Base-by-base conservation (phyloP, 192 early-diverging fungal species). In the Dimargaris xerosporica region DNA sequence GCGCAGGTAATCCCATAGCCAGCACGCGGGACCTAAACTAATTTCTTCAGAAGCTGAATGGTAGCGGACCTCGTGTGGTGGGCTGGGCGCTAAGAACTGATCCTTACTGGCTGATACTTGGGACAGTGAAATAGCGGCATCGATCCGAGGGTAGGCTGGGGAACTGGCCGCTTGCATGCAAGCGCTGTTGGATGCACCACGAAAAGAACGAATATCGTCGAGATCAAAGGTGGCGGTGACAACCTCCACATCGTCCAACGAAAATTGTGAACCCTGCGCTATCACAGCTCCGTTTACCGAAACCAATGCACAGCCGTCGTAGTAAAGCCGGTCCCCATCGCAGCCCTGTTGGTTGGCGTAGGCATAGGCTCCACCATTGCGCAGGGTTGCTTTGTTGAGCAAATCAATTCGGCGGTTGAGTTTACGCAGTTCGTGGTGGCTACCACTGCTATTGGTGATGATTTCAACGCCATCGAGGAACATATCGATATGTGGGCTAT, bases 1-100 rank as follows among this genome's bases (percentile, higher is more conserved):
- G 10, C 96, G 80, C 42, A 99, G 75, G 65, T 99, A 99, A 70
- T 99, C 96, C 96, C 96, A 99, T 25, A 99, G 79, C 96, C 96
- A 99, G 78, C 96, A 98, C 2, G 96, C 94, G 25, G 95, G 95
- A 17, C 95, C 94, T 54, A 90, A 65, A 13, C 79, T 85, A 53
- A 98, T 95, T 65, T 98, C 96, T 69, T 98, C 87, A 41, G 86
- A 85, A 0, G 94, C 89, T 0, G 77, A 75, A 48, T 90, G 87
- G 66, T 84, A 89, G 29, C 69, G 66, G 10, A 75, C 69, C 17
- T 70, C 41, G 5, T 72, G 65, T 1, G 78, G 63, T 43, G 71
- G 51, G 0, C 82, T 77, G 15, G 84, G 85, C 7, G 70, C 69
- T 7, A 84, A 62, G 5, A 19, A 26, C 28, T n/a, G 23, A 21